Evolutionary conservation across 2,329 filamentous ascomycete genomes (phyloP).

Genomic region (Didymella segeticola): DNA sequence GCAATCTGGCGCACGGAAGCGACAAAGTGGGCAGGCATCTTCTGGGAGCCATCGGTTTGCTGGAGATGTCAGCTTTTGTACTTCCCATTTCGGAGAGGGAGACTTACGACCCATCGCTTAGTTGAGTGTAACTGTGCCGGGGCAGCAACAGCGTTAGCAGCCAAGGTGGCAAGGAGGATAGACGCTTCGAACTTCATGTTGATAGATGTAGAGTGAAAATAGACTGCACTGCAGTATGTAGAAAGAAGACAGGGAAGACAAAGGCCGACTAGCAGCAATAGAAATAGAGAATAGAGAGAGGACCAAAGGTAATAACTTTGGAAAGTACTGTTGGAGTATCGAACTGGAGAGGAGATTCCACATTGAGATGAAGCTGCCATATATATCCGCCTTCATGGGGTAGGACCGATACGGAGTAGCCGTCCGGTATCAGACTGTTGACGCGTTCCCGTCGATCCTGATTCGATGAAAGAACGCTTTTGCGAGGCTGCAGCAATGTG

Average conservation of each 20-base stretch:
- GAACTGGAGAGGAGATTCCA: conserved; percentile 11
- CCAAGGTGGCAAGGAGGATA: conserved; percentile 36
- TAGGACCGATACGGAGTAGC: conserved; percentile 13
- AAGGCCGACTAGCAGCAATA: conserved; percentile 39
- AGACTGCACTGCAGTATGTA: conserved; percentile 40
- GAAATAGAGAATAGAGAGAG: conserved; percentile 19
- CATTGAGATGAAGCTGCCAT: background rate
- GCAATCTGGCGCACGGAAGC: conserved; percentile 29
- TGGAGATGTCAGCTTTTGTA: conserved; percentile 6
- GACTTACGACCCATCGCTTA: conserved; percentile 37
- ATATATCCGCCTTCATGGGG: conserved; percentile 17
- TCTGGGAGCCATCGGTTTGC: conserved; percentile 26
- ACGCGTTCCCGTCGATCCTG: conserved; percentile 10
- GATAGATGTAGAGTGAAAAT: conserved; percentile 7
- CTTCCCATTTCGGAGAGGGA: background rate
- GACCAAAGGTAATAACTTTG: conserved; percentile 11
- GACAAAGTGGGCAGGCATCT: conserved; percentile 35
- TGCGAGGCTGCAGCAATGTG: conserved; percentile 20
- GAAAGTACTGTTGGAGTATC: conserved; percentile 10
- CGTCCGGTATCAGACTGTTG: conserved; percentile 17
- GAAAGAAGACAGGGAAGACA: conserved; percentile 14
- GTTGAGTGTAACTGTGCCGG: conserved; percentile 28
- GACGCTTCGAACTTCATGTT: conserved; percentile 42
- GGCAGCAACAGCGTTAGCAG: conserved; percentile 34
- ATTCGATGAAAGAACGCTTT: conserved; percentile 17